Evolutionary conservation across 305 asterid species (phyloP).

Genomic region (Plantago coronopus): DNA sequence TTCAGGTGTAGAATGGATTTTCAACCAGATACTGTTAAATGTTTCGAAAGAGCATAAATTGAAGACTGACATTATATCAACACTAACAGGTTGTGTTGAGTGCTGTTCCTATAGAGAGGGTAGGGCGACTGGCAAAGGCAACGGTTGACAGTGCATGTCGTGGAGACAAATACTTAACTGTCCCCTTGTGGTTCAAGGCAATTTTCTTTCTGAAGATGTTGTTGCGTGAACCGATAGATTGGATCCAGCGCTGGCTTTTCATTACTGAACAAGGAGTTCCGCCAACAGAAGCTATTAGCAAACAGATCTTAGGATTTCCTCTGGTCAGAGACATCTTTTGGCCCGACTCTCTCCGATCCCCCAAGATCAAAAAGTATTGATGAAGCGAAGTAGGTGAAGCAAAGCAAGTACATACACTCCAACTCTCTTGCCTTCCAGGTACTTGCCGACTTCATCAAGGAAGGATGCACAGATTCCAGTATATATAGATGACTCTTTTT

Average conservation of each 20-base stretch:
- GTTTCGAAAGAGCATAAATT: background rate
- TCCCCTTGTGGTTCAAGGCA: constrained; percentile 43
- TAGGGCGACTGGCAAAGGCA: constrained; percentile 38
- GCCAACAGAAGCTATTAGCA: constrained; percentile 41
- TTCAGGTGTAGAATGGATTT: background rate
- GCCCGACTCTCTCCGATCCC: constrained; percentile 52
- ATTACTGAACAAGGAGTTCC: constrained; percentile 40
- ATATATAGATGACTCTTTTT: too few species aligned
- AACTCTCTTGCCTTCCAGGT: background rate
- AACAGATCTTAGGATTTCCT: constrained; percentile 39
- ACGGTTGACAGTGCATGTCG: constrained; percentile 50
- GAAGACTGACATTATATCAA: constrained; percentile 1
- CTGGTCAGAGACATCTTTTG: constrained; percentile 41
- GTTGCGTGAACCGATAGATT: constrained; percentile 42
- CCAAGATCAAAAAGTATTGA: constrained; percentile 32
- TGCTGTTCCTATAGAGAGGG: constrained; percentile 37
- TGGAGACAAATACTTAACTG: constrained; percentile 50
- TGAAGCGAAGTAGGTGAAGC: background rate
- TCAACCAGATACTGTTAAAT: background rate
- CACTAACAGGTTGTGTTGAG: constrained; percentile 38
- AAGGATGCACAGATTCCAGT: too few species aligned
- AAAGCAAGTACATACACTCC: background rate
- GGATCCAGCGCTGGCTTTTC: constrained; percentile 49
- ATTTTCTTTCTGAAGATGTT: constrained; percentile 28
- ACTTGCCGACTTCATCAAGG: too few species aligned